Conservation (phyloP, 306 rosid species). For the Canavalia gladiata region DNA sequence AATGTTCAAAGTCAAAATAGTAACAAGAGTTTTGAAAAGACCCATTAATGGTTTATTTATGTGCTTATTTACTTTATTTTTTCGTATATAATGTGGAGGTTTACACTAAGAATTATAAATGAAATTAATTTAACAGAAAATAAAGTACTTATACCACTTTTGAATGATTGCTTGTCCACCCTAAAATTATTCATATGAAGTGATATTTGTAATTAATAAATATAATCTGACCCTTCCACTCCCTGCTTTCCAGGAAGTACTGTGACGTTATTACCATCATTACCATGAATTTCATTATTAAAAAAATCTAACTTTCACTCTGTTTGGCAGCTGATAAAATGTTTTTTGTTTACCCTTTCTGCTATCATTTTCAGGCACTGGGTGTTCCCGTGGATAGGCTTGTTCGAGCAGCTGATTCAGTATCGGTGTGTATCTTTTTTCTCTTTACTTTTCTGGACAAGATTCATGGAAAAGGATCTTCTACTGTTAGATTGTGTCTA, state of each 20-base stretch:
- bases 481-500: not conserved
- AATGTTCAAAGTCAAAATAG: no score
- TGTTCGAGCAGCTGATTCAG: constrained; percentile 97
- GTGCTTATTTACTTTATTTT: not conserved
- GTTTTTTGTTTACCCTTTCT: constrained; percentile 3
- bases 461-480: constrained; percentile 38
- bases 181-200: not conserved
- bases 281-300: no score
- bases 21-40: no score
- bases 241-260: no score
- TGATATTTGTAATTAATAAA: not conserved
- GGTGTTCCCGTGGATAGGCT: constrained; percentile 86
- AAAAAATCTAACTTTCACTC: not conserved
- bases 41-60: not conserved
- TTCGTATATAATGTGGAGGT: not conserved
- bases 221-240: no score
- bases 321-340: constrained; percentile 3
- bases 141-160: not conserved
- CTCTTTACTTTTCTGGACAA: constrained; percentile 38
- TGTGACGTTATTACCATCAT: no score
- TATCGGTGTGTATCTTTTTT: constrained; percentile 49
- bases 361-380: constrained; percentile 70
- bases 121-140: not conserved
- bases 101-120: not conserved
- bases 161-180: not conserved